A percentile compares a stretch with the other conserved stretches of the same genome.
These are phyloP conservation scores for Paecilomyces formosus DNA, from an alignment of 2,329 filamentous ascomycete genomes.

Conservation along the genomic window DNA sequence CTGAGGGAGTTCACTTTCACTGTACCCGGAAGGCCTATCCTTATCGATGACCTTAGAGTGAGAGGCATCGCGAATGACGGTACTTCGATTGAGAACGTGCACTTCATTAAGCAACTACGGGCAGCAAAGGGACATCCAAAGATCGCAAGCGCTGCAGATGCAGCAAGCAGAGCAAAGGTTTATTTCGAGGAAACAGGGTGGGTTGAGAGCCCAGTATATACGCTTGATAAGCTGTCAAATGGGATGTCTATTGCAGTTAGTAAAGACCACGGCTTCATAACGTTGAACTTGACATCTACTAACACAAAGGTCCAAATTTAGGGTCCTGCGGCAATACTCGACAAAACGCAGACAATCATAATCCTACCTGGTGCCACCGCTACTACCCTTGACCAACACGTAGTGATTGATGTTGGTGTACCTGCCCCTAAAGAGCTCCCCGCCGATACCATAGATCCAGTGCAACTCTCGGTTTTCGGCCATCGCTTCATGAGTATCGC, in stretches of 20 bases:
- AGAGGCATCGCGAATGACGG: constrained; percentile 32
- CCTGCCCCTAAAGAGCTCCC: neutral
- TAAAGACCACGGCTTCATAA: neutral
- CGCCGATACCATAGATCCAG: constrained; percentile 30
- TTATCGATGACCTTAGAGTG: constrained; percentile 83
- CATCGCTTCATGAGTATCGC: constrained; percentile 48
- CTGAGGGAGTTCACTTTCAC: constrained; percentile 91
- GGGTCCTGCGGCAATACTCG: constrained; percentile 20
- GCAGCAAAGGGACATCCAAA: neutral
- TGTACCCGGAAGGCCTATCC: constrained; percentile 71
- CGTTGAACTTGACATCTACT: neutral
- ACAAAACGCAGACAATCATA: constrained; percentile 41
- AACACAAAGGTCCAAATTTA: neutral
- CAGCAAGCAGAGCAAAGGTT: neutral
- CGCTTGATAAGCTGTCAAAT: constrained; percentile 7
- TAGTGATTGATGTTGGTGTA: constrained; percentile 29
- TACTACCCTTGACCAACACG: constrained; percentile 27
- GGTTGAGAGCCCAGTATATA: constrained; percentile 8
- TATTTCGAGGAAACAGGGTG: constrained; percentile 12
- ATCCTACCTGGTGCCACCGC: constrained; percentile 31
- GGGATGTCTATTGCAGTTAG: neutral
- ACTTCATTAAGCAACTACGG: neutral
- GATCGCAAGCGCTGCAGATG: neutral
- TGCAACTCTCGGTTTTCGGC: constrained; percentile 41
- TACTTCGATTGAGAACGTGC: neutral